Evolutionary conservation across 331 rosid genomes (phyloP), one percentile per base, ranked within the genome.

Genomic region (Spiraea crenata): DNA sequence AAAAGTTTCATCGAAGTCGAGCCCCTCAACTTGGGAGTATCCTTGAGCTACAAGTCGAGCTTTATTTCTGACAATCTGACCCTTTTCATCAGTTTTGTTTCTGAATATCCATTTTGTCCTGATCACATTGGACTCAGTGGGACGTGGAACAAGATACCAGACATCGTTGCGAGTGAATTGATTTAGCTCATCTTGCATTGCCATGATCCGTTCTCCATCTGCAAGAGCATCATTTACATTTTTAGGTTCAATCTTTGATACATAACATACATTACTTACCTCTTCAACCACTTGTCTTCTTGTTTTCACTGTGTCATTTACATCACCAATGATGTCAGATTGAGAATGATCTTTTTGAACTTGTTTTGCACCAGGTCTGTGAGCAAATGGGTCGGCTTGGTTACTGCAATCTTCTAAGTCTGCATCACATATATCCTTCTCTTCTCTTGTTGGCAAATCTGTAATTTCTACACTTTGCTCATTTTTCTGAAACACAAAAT

Each of bases 1-100:
- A 41, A 69, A 69, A 0, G 11, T 69, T 20, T 69, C 74, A 39
- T 20, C 5, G 3, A 55, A 67, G 12, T 67, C 41, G n/a, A 51
- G 2, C 0, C 72, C 19, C 16, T 67, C 12, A 7, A 67, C 45
- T 4, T 67, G 35, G 6, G 45, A 50, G 10, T 67, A 67, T 4
- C 46, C 44, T 25, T 67, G 72, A 1, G 61, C 61, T 9, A 57
- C 17, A 2, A 57, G 39, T 12, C n/a, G 11, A 11, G 19, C 69
- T 25, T 14, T 58, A 0, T 58, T 58, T 6, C 5, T 12, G 0
- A 14, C 9, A 2, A 35, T 7, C 11, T 13, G 13, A 9, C 63
- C 12, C 0, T 34, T 34, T 10, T 35, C 20, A 35, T 6, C 12
- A 11, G 5, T 58, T 13, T 35, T 58, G 10, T 58, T 58, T 13